phyloP scores from a whole-genome alignment of 75 land plant species.

The Cunninghamia lanceolata region DNA sequence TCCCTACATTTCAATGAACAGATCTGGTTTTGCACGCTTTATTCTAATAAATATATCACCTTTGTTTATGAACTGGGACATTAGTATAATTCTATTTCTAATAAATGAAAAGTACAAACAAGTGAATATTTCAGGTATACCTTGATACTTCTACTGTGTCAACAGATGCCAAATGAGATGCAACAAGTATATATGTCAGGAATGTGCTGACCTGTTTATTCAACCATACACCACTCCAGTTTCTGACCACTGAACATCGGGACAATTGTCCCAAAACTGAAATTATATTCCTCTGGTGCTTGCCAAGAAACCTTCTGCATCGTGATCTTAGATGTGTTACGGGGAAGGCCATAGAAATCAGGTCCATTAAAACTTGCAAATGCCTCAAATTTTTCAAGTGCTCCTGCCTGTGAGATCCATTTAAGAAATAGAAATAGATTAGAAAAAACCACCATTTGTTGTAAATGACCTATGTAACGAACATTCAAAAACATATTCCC shows the following conservation, averaged over 20 bases:
- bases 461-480: background rate
- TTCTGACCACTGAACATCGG: conserved; percentile 89
- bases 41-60: background rate
- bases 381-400: conserved; percentile 89
- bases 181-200: background rate
- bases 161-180: background rate
- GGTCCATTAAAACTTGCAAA: conserved; percentile 98
- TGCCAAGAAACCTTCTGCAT: conserved; percentile 60
- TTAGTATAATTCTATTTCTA: background rate
- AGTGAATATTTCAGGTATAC: background rate
- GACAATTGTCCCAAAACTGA: conserved; percentile 67
- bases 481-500: background rate
- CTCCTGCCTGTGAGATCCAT: conserved; percentile 51
- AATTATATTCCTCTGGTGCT: conserved; percentile 70
- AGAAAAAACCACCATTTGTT: background rate
- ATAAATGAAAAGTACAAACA: background rate
- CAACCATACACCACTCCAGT: conserved; percentile 57
- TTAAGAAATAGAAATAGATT: conserved; percentile 5
- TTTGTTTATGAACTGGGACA: background rate
- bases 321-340: conserved; percentile 69
- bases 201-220: background rate
- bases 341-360: conserved; percentile 88
- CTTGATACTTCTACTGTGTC: background rate
- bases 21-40: background rate
- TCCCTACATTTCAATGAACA: background rate